Evolutionary conservation across 176 grass and related monocot species (phyloP), one percentile per base, ranked within the genome.

Genomic region (Calamus simplicifolius): DNA sequence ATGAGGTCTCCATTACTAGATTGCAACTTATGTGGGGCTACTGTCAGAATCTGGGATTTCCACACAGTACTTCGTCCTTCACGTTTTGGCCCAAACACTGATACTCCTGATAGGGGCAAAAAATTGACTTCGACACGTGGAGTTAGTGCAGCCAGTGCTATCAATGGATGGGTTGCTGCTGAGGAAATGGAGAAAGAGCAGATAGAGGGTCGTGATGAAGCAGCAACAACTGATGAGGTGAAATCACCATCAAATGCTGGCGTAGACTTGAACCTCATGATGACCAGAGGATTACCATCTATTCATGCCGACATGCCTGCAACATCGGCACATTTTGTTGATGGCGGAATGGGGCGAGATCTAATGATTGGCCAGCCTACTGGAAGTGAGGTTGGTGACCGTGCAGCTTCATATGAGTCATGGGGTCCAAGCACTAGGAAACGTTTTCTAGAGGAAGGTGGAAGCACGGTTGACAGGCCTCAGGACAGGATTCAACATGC

Each of bases 331-430:
- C 69, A 62, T 52, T 78, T 78, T 38, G 73, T 49, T 54, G 77
- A 82, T 76, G 87, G 72, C 51, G 84, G 75, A 53, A 82, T 91
- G 93, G 93, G 93, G 52, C 88, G 87, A 49, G 84, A 97, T 88
- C 66, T 97, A 50, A 97, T 97, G 81, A 97, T 97, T 52, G 93
- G 87, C 57, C 81, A 85, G 56, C 87, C 93, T 69, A 78, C 93
- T 62, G 81, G 93, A 70, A 97, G 93, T 82, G 93, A 97, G 81
- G 84, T 91, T 71, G 93, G 93, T 72, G 93, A 88, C 64, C 85
- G 78, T 69, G 93, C 85, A 26, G 80, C 84, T 3, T 97, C 93
- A 29, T 85, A 88, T 67, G 93, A 97, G 66, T 97, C 93, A 48
- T 75, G 75, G 16, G 93, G 93, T 72, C 93, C 93, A 18, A 85